Percentiles rank a stretch among this genome's conserved stretches.
Evolutionary conservation across 164 flowering plant species (phyloP).

Genomic region (Vitis amurensis): DNA sequence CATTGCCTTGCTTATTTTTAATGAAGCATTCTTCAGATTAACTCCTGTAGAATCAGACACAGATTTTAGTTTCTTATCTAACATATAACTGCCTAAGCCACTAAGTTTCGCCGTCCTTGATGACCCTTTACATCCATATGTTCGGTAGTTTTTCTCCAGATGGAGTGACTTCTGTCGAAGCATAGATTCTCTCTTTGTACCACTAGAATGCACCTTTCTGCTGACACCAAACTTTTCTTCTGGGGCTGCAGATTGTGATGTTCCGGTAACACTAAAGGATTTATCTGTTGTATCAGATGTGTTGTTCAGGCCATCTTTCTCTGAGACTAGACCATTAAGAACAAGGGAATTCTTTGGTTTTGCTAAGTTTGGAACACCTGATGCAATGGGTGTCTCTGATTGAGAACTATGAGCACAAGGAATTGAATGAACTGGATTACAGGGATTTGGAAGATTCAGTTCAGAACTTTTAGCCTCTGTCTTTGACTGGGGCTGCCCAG

Average conservation of each 20-base stretch:
- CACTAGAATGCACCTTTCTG: slow-evolving; percentile 51
- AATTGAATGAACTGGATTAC: slow-evolving; percentile 29
- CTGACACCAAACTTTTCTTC: slow-evolving; percentile 52
- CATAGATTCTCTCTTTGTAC: slow-evolving; percentile 64
- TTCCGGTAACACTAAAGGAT: slow-evolving; percentile 34
- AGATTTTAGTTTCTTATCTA: slow-evolving; percentile 76
- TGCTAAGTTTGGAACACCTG: slow-evolving; percentile 37
- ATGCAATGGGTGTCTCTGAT: slow-evolving; percentile 28
- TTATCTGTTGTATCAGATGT: slow-evolving; percentile 32
- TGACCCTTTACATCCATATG: slow-evolving; percentile 69
- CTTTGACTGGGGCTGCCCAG: slow-evolving; percentile 35
- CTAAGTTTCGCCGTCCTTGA: slow-evolving; percentile 59
- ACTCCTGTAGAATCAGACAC: slow-evolving; percentile 48
- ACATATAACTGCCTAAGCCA: slow-evolving; percentile 51
- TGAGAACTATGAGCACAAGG: slow-evolving; percentile 38
- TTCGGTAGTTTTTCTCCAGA: slow-evolving; percentile 62
- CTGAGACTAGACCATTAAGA: slow-evolving; percentile 31
- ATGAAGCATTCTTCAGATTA: slow-evolving; percentile 48
- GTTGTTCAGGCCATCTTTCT: slow-evolving; percentile 40
- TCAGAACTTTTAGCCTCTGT: slow-evolving; percentile 41
- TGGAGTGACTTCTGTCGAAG: slow-evolving; percentile 76
- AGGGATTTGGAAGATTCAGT: slow-evolving; percentile 32
- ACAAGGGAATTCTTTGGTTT: slow-evolving; percentile 38
- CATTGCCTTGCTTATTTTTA: slow-evolving; percentile 40
- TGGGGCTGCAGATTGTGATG: slow-evolving; percentile 30